A percentile compares a stretch with the other conserved stretches of the same genome.
Evolutionary conservation across 495 filamentous ascomycete genomes (phyloP).

Genomic region (Penicillium canescens): DNA sequence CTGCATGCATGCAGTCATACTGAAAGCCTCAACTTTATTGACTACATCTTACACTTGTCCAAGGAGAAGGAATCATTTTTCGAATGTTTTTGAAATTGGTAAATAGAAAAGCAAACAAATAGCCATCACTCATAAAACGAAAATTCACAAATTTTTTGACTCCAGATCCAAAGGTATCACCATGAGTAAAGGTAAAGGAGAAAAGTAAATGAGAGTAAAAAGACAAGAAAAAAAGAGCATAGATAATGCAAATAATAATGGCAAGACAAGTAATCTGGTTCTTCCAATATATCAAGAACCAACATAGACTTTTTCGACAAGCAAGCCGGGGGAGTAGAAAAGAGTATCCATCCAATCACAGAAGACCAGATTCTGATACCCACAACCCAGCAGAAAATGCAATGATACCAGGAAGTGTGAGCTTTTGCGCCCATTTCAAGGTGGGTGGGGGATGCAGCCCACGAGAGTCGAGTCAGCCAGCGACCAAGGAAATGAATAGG

Average conservation of each 20-base stretch:
- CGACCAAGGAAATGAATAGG: slow-evolving; percentile 16
- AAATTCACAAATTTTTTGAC: slow-evolving; percentile 9
- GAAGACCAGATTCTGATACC: background rate
- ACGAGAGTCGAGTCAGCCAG: slow-evolving; percentile 27
- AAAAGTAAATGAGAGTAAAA: slow-evolving; percentile 11
- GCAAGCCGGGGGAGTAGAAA: slow-evolving; percentile 4
- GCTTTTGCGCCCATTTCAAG: background rate
- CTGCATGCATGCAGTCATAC: no score
- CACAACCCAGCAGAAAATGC: background rate
- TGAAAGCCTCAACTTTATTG: no score
- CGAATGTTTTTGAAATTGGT: slow-evolving; percentile 14
- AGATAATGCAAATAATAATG: slow-evolving; percentile 8
- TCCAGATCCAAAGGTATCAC: slow-evolving; percentile 23
- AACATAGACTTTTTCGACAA: slow-evolving; percentile 12
- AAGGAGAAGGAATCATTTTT: background rate
- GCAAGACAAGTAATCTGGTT: background rate
- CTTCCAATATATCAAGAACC: slow-evolving; percentile 10
- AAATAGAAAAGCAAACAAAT: slow-evolving; percentile 2
- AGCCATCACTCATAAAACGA: slow-evolving; percentile 13
- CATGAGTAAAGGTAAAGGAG: slow-evolving; percentile 3
- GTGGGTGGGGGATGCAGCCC: background rate
- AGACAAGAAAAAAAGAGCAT: slow-evolving; percentile 4
- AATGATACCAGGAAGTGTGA: slow-evolving; percentile 2
- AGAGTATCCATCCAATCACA: background rate
- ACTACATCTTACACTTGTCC: no score